Conservation (phyloP, 2,329 filamentous ascomycete genomes). For the Curvularia lunata region DNA sequence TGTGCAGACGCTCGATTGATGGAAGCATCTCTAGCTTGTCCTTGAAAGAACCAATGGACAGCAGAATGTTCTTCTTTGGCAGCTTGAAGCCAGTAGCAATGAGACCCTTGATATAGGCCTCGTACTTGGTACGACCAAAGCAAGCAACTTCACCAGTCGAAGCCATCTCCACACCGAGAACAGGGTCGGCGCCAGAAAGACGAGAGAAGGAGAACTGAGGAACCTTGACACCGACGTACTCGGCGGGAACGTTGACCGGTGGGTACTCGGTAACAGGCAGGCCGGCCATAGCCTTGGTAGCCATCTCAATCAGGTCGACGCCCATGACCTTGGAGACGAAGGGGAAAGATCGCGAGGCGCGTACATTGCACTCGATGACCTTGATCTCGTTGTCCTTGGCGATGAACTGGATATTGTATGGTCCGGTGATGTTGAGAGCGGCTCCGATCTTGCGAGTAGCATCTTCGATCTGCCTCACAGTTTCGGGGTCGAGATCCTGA, state of each 20-base stretch:
- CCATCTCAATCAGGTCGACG: constrained; percentile 97
- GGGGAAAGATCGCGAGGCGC: constrained; percentile 93
- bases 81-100: constrained; percentile 96
- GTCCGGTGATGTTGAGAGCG: constrained; percentile 93
- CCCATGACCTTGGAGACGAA: constrained; percentile 99
- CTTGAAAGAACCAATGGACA: constrained; percentile 97
- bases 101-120: constrained; percentile 95
- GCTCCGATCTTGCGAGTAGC: constrained; percentile 94
- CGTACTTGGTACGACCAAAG: constrained; percentile 94
- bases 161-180: constrained; percentile 98
- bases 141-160: constrained; percentile 98
- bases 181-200: constrained; percentile 92
- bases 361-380: constrained; percentile 98
- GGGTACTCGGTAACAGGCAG: constrained; percentile 85
- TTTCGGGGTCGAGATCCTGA: constrained; percentile 85
- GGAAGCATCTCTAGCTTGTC: constrained; percentile 98
- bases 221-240: constrained; percentile 96
- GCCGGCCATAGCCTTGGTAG: constrained; percentile 93
- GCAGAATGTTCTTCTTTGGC: constrained; percentile 90
- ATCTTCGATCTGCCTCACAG: constrained; percentile 88
- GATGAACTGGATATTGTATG: constrained; percentile 99
- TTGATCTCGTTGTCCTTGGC: constrained; percentile 99
- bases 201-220: constrained; percentile 99
- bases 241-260: constrained; percentile 72
- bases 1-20: constrained; percentile 85